Percentiles rank a stretch among this genome's conserved stretches.
These are phyloP conservation scores for Pseudogymnoascus sp. DNA, from an alignment of 2,329 filamentous ascomycete genomes.

Conservation along the genomic window DNA sequence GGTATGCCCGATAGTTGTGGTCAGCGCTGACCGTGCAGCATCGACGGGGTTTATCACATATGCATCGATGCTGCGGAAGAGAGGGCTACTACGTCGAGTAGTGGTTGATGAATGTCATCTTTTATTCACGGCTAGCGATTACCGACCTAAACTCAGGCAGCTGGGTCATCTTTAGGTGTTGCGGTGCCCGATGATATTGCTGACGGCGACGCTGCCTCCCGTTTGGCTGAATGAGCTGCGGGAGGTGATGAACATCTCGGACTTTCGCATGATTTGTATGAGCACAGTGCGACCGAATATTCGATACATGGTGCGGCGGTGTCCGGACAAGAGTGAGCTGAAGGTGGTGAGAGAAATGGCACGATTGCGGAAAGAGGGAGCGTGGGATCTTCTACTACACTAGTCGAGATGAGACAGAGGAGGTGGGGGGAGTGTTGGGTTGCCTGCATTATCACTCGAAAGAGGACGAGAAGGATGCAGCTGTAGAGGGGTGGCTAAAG, in stretches of 20 bases:
- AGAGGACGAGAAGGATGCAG: background rate
- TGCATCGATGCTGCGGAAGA: background rate
- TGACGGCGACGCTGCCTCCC: background rate
- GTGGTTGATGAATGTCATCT: background rate
- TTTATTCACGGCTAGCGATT: background rate
- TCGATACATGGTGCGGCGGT: background rate
- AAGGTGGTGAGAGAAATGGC: background rate
- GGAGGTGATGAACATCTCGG: background rate
- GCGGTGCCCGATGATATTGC: background rate
- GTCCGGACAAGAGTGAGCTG: background rate
- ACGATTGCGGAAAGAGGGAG: background rate
- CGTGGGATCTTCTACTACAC: background rate
- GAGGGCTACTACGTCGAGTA: background rate
- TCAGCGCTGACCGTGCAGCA: background rate
- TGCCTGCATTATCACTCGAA: background rate
- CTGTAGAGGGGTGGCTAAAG: background rate
- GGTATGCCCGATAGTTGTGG: background rate
- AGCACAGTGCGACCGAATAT: background rate
- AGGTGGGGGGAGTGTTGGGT: background rate
- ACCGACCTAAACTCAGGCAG: background rate
- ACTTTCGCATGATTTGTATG: background rate
- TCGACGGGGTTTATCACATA: background rate
- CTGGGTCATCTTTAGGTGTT: background rate
- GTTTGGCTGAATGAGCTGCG: background rate
- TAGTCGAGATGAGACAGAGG: background rate